Evolutionary conservation across 306 rosid species (phyloP).

Genomic region (Coriaria nepalensis): DNA sequence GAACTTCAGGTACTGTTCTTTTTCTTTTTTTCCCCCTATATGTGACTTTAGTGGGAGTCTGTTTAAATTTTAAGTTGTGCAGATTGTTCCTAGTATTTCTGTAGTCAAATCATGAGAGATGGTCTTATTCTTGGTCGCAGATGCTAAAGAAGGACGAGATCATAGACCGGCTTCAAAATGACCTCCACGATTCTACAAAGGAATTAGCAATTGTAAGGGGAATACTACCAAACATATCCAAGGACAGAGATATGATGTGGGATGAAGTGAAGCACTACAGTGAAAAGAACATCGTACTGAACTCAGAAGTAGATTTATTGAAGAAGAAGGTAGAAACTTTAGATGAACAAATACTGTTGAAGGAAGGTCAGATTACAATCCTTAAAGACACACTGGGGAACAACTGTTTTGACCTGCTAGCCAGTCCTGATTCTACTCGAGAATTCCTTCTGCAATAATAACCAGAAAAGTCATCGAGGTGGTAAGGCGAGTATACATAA

Average conservation of each 20-base stretch:
- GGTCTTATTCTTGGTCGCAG: conserved; percentile 20
- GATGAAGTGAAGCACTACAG: conserved; percentile 62
- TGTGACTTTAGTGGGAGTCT: too few species aligned
- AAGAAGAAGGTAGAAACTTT: conserved; percentile 55
- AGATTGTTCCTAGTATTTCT: conserved; percentile 3
- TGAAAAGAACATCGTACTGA: conserved; percentile 67
- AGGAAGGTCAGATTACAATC: conserved; percentile 89
- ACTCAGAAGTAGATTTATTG: conserved; percentile 36
- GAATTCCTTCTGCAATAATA: conserved; percentile 38
- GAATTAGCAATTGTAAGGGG: conserved; percentile 43
- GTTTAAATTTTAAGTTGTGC: too few species aligned
- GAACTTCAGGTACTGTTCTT: conserved; percentile 61
- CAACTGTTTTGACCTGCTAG: conserved; percentile 53
- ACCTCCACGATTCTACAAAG: conserved; percentile 47
- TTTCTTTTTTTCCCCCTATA: too few species aligned
- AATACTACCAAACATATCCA: conserved; percentile 47
- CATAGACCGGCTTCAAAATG: conserved; percentile 33
- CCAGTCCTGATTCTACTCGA: conserved; percentile 41
- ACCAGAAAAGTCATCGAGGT: conserved; percentile 9
- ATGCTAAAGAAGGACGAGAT: conserved; percentile 68
- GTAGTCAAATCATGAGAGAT: not conserved
- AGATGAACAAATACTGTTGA: conserved; percentile 62
- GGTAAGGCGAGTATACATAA: conserved; percentile 12
- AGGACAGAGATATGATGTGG: conserved; percentile 75
- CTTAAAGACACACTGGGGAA: conserved; percentile 58